Evolutionary conservation across 2,329 filamentous ascomycete genomes (phyloP), one percentile per base, ranked within the genome.

Genomic region (Chaetomium sp.): DNA sequence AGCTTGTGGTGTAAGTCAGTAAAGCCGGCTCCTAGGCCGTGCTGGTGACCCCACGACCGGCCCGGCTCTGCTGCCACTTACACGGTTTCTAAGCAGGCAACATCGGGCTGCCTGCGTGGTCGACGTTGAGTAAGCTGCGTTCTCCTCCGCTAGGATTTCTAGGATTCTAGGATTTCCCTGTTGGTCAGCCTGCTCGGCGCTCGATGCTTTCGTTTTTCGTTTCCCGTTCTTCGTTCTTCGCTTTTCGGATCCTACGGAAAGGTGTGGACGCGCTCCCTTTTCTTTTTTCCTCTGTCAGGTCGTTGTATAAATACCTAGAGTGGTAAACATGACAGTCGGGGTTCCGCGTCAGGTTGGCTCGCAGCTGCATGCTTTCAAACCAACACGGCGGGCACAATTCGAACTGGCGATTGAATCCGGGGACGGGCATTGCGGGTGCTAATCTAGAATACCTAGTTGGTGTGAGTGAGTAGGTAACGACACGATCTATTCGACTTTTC

Each of bases 61-160:
- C 12, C 45, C 9, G n/a, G n/a, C n/a, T n/a, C 45, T 21, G 6
- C 45, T 21, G 6, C 5, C 38, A 42, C 38, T 42, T n/a, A 42
- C 38, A 42, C 38, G 38, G 38, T 42, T 42, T n/a, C 38, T 42
- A 42, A n/a, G 38, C 38, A 42, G 38, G 16, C 19, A 42, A 6
- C 7, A 7, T 7, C 38, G 38, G 38, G 16, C 45, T 47, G 45
- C 23, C 45, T 19, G 38, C 8, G 31, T 21, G 12, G 31, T 38
- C 57, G 47, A 47, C 47, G 51, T 53, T 27, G 31, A 29, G 56
- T 58, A 58, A 58, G 56, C 56, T 16, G 42, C 27, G 19, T 29
- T 49, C 21, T 35, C 8, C 19, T 45, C 12, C 1, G 8, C 4
- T 2, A n/a, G 33, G 9, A 31, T 47, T 21, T 19, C 38, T 27